These are phyloP conservation scores for Ustilago vetiveriae DNA, from an alignment of 1,284 basidiomycete genomes.

Conservation along the genomic window DNA sequence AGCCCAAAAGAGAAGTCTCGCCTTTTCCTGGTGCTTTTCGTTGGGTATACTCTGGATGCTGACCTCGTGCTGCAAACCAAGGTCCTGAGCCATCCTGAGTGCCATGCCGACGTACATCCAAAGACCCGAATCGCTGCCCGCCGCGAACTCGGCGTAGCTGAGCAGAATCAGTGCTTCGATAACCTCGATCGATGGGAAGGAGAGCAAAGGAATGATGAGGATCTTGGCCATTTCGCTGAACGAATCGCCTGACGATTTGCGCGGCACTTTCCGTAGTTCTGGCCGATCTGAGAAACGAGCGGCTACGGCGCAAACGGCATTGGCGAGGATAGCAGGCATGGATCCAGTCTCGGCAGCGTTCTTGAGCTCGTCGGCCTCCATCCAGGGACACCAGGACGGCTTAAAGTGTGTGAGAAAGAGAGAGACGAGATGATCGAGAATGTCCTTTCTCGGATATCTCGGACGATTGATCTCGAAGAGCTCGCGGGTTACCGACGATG, in stretches of 20 bases:
- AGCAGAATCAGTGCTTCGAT: slow-evolving; percentile 56
- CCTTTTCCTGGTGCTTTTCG: slow-evolving; percentile 51
- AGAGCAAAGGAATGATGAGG: slow-evolving; percentile 58
- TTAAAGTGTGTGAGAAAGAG: slow-evolving; percentile 54
- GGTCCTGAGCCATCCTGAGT: slow-evolving; percentile 54
- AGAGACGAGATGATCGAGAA: slow-evolving; percentile 48
- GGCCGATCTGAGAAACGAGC: slow-evolving; percentile 51
- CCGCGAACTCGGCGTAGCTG: slow-evolving; percentile 57
- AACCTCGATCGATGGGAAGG: slow-evolving; percentile 57
- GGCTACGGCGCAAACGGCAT: slow-evolving; percentile 54
- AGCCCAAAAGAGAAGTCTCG: slow-evolving; percentile 53
- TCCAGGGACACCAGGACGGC: slow-evolving; percentile 56
- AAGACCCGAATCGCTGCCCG: slow-evolving; percentile 54
- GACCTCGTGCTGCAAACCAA: slow-evolving; percentile 56
- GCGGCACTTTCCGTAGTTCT: slow-evolving; percentile 45
- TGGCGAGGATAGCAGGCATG: slow-evolving; percentile 57
- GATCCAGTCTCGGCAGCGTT: slow-evolving; percentile 41
- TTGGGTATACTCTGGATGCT: slow-evolving; percentile 52
- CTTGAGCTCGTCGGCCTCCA: slow-evolving; percentile 49
- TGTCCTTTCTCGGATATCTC: slow-evolving; percentile 48
- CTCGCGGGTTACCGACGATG: slow-evolving; percentile 50
- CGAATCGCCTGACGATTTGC: slow-evolving; percentile 52
- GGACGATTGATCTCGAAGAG: slow-evolving; percentile 58
- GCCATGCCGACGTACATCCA: slow-evolving; percentile 63
- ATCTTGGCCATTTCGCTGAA: slow-evolving; percentile 63